Base-by-base conservation (phyloP, 257 asterid genomes). In the Solanum boliviense region DNA sequence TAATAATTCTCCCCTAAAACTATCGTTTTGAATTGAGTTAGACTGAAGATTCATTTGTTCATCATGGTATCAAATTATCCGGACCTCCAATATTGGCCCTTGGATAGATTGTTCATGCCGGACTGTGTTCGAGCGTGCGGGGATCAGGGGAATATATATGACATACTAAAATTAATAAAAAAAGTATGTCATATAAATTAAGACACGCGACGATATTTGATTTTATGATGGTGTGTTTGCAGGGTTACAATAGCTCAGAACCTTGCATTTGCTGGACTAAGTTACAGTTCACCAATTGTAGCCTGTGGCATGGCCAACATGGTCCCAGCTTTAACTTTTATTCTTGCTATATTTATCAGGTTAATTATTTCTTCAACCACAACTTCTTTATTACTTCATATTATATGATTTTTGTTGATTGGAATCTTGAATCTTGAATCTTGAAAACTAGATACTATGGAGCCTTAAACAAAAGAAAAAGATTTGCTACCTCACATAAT, bases 201-300 rank as follows among this genome's bases (percentile, higher is more conserved):
- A 62, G 31, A 62, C 15, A 62, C 3, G 3, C 7, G 0, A 1
- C 13, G 2, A 62, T 52, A 58, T 58, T 58, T 11, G 32, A 62
- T 62, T n/a, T n/a, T 68, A 23, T 20, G 65, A 56, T 44, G 35
- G n/a, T 38, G 67, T 27, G 1, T 58, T 87, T 91, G 89, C 96
- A 95, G 98, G 93, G 92, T 93, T 71, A 91, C 94, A 9, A 84
- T 95, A 72, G 92, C 95, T 74, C 98, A 95, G 60, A 95, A 95
- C 84, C 95, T 95, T 46, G 95, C 98, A 89, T 95, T 91, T 90
- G 86, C 93, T 82, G 98, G 98, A 18, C 90, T 95, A 52, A 94
- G 95, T 88, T 95, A 94, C 84, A 93, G 98, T 89, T 95, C 98
- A 79, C 98, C 98, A 5, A 94, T 94, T 44, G 96, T 93, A 83